Conservation (phyloP, 2,329 filamentous ascomycete genomes). For the Apiospora marii region DNA sequence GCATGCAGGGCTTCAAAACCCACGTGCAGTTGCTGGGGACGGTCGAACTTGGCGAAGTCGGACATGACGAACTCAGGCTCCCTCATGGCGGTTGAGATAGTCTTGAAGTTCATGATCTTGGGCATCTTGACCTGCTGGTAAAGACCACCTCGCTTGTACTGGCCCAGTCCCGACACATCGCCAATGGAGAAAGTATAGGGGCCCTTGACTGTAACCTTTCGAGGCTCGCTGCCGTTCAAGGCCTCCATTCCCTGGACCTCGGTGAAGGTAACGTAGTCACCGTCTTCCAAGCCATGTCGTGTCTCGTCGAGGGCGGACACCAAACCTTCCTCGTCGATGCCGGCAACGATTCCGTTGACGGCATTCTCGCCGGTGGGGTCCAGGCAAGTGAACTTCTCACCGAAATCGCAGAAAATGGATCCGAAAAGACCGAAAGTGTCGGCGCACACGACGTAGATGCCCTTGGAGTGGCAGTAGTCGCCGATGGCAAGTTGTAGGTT, state of each 20-base stretch:
- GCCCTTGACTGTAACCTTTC: conserved; percentile 92
- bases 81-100: conserved; percentile 78
- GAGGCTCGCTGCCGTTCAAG: conserved; percentile 82
- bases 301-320: conserved; percentile 96
- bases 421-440: conserved; percentile 96
- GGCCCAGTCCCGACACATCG: conserved; percentile 84
- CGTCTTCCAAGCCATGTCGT: conserved; percentile 93
- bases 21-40: conserved; percentile 88
- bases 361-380: conserved; percentile 92
- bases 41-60: conserved; percentile 97
- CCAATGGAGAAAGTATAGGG: conserved; percentile 98
- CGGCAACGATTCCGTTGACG: conserved; percentile 86
- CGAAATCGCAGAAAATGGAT: conserved; percentile 96
- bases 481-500: conserved; percentile 83
- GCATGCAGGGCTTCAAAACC: conserved; percentile 92
- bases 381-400: conserved; percentile 88
- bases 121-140: conserved; percentile 99
- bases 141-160: conserved; percentile 87
- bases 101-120: conserved; percentile 88
- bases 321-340: conserved; percentile 86
- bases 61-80: conserved; percentile 91
- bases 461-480: conserved; percentile 93
- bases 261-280: conserved; percentile 93
- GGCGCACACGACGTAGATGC: conserved; percentile 86
- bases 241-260: conserved; percentile 92